phyloP scores from a whole-genome alignment of 1,284 basidiomycete genomes.

The Leccinum pachyderme region DNA sequence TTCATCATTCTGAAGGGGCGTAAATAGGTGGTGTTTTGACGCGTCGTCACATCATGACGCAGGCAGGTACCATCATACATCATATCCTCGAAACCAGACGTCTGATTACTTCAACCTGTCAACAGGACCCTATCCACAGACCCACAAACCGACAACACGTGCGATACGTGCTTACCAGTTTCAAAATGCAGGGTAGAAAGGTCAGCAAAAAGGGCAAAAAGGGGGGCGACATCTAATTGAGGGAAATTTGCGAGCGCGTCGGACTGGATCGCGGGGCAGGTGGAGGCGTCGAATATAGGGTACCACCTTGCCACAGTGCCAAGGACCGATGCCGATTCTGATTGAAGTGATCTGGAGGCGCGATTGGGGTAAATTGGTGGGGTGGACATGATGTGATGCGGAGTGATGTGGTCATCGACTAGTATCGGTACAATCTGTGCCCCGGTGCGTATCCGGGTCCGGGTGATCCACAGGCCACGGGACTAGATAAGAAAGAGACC shows the following conservation, averaged over 20 bases:
- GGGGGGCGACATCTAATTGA: neutral
- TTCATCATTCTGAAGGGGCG: neutral
- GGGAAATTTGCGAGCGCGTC: constrained; percentile 6
- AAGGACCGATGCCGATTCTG: constrained; percentile 1
- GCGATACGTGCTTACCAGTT: neutral
- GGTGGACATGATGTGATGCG: neutral
- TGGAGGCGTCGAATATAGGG: neutral
- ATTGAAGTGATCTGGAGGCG: constrained; percentile 7
- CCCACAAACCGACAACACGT: neutral
- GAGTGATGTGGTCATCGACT: neutral
- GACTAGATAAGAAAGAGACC: neutral
- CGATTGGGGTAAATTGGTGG: neutral
- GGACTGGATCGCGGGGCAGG: neutral
- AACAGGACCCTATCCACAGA: neutral
- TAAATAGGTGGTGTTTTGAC: neutral
- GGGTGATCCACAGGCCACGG: neutral
- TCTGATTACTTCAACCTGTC: neutral
- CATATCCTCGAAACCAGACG: neutral
- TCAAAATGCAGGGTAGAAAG: neutral
- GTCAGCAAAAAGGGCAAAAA: neutral
- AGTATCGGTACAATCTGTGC: neutral
- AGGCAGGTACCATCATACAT: neutral
- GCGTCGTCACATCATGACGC: neutral
- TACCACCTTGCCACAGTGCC: neutral
- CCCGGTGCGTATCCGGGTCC: neutral